Percentiles rank a stretch among this genome's conserved stretches.
Evolutionary conservation across 2,329 filamentous ascomycete species (phyloP).

Genomic region (Seiridium cupressi): DNA sequence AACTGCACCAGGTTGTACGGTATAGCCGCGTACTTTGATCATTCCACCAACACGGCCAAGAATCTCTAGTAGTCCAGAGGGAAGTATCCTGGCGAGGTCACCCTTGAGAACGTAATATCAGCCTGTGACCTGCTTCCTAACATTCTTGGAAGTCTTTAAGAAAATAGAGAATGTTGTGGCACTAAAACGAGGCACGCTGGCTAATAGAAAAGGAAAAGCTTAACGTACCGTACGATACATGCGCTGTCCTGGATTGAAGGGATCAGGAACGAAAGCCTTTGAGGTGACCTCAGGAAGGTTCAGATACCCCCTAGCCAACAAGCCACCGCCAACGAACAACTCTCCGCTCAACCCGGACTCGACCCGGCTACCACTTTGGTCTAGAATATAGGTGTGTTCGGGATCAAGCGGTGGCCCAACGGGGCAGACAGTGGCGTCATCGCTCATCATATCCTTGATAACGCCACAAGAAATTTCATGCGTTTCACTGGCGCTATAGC

Average conservation of each 20-base stretch:
- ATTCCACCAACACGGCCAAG: constrained; percentile 74
- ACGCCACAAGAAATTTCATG: constrained; percentile 79
- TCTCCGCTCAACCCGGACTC: constrained; percentile 65
- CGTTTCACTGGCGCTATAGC: constrained; percentile 81
- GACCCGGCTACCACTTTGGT: constrained; percentile 66
- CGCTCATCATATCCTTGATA: constrained; percentile 64
- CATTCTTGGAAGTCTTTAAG: neutral
- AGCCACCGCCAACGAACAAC: constrained; percentile 70
- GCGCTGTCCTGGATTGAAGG: constrained; percentile 62
- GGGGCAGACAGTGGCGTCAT: constrained; percentile 65
- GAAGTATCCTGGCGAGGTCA: constrained; percentile 65
- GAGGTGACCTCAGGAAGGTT: constrained; percentile 77
- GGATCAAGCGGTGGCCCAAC: constrained; percentile 70
- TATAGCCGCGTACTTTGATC: constrained; percentile 80
- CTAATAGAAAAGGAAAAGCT: neutral
- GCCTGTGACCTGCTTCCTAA: neutral
- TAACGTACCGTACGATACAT: constrained; percentile 64
- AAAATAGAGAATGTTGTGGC: too few species aligned
- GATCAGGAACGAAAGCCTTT: constrained; percentile 66
- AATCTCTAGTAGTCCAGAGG: constrained; percentile 70
- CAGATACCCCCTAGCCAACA: constrained; percentile 74
- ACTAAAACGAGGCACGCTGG: too few species aligned
- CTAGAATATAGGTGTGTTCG: constrained; percentile 69
- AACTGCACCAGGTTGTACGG: constrained; percentile 73
- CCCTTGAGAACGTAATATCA: constrained; percentile 34